Evolutionary conservation across 1,284 basidiomycete species (phyloP).

Genomic region (Vanrija sp.): DNA sequence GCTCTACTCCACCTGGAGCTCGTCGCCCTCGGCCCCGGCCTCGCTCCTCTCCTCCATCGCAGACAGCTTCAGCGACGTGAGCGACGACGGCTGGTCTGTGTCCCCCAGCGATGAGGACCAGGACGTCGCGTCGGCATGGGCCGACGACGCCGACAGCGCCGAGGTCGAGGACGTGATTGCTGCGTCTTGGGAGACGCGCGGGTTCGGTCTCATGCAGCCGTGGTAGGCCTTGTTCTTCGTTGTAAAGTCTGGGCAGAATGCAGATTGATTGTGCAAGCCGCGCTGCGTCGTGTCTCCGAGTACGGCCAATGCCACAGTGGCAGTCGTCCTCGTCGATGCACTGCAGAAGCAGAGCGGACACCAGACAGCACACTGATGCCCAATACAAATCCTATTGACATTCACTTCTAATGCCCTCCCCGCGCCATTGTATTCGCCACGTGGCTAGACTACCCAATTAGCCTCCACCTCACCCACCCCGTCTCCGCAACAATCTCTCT

Average conservation of each 20-base stretch:
- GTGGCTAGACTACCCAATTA: too few species aligned
- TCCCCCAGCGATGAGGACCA: slow-evolving; percentile 26
- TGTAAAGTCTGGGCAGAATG: background rate
- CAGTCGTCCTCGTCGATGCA: too few species aligned
- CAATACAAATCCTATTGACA: too few species aligned
- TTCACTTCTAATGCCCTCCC: too few species aligned
- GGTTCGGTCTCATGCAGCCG: slow-evolving; percentile 5
- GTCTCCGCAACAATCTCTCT: too few species aligned
- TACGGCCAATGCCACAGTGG: too few species aligned
- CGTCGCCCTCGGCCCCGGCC: slow-evolving; percentile 1
- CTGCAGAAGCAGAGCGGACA: too few species aligned
- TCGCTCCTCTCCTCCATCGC: background rate
- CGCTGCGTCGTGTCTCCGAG: too few species aligned
- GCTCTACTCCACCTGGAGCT: background rate
- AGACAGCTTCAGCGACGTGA: slow-evolving; percentile 9
- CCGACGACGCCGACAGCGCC: background rate
- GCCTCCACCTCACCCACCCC: too few species aligned
- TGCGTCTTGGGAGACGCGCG: background rate
- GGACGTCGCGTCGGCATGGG: slow-evolving; percentile 28
- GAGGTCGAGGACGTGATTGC: background rate
- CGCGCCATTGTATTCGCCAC: too few species aligned
- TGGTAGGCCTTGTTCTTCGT: background rate
- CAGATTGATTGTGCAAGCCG: too few species aligned
- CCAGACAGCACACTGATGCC: too few species aligned
- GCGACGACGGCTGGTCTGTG: slow-evolving; percentile 18